These are phyloP conservation scores for Alloteropsis semialata DNA, from an alignment of 176 grass and related monocot species.

Conservation along the genomic window DNA sequence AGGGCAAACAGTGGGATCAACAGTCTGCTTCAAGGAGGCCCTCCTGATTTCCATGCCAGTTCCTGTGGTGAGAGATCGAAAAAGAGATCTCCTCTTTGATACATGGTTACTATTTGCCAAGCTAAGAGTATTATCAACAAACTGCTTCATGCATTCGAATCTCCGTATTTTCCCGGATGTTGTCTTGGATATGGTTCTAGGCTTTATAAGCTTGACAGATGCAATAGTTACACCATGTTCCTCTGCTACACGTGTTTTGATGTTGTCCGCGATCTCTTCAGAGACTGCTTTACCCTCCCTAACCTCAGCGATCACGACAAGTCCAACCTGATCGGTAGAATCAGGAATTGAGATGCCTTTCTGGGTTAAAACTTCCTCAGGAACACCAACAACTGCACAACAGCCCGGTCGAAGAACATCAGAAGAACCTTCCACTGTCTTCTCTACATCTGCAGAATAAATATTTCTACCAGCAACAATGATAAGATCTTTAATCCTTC, in stretches of 20 bases:
- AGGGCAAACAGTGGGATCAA: constrained; percentile 2
- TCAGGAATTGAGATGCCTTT: constrained; percentile 68
- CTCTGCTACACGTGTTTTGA: constrained; percentile 58
- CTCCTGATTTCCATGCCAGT: constrained; percentile 37
- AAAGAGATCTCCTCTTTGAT: constrained; percentile 46
- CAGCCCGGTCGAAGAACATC: constrained; percentile 55
- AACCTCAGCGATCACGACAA: constrained; percentile 73
- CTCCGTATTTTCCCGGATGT: constrained; percentile 71
- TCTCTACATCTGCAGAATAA: constrained; percentile 73
- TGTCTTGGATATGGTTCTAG: constrained; percentile 75
- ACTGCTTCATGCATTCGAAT: constrained; percentile 76
- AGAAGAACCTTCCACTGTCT: constrained; percentile 70
- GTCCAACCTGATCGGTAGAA: constrained; percentile 66
- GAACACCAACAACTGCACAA: constrained; percentile 70
- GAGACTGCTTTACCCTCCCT: constrained; percentile 56
- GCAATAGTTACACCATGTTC: constrained; percentile 71
- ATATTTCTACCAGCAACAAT: constrained; percentile 82
- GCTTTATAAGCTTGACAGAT: constrained; percentile 66
- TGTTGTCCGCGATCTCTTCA: constrained; percentile 43
- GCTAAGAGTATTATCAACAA: constrained; percentile 55
- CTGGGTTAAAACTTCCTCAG: constrained; percentile 53
- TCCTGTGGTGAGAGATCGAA: constrained; percentile 66
- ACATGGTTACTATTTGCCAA: constrained; percentile 29
- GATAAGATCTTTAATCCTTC: constrained; percentile 81
- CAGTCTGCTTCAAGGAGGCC: constrained; percentile 14